A percentile compares a stretch with the other conserved stretches of the same genome.
phyloP scores from a whole-genome alignment of 129 eudicot genomes.

The Kitagawia praeruptora region DNA sequence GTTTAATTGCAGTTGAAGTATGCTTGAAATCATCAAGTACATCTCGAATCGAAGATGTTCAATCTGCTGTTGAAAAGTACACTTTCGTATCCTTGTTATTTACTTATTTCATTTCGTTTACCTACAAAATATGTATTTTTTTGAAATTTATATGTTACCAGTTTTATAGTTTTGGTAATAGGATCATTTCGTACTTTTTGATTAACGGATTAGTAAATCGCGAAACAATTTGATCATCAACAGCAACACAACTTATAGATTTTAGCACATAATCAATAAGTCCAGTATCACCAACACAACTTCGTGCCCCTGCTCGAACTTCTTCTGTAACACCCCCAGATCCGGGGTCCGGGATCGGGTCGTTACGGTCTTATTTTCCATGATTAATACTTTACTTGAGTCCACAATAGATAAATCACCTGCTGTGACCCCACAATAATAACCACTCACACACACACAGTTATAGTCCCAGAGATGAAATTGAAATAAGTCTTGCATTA shows the following conservation, averaged over 20 bases:
- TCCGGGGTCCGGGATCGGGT: too few species aligned
- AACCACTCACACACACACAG: too few species aligned
- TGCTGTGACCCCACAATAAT: too few species aligned
- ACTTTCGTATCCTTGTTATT: neutral
- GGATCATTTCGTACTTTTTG: slow-evolving; percentile 22
- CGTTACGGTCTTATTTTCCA: too few species aligned
- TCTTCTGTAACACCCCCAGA: too few species aligned
- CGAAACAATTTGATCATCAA: slow-evolving; percentile 37
- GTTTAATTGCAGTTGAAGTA: slow-evolving; percentile 64
- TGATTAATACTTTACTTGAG: too few species aligned
- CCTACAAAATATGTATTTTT: neutral
- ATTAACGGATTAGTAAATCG: slow-evolving; percentile 38
- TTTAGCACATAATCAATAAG: slow-evolving; percentile 74
- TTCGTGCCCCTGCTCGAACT: slow-evolving; percentile 42
- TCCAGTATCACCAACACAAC: slow-evolving; percentile 60
- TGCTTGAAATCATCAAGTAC: slow-evolving; percentile 82
- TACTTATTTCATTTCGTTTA: neutral
- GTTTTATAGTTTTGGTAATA: neutral
- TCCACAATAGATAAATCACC: too few species aligned
- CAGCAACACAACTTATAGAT: slow-evolving; percentile 44
- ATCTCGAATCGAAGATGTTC: slow-evolving; percentile 57
- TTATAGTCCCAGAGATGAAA: too few species aligned
- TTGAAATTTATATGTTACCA: too few species aligned
- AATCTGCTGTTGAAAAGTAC: slow-evolving; percentile 73
- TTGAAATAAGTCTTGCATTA: too few species aligned